phyloP scores from a whole-genome alignment of 2,329 filamentous ascomycete genomes.

The Phyllosticta ampelicida region DNA sequence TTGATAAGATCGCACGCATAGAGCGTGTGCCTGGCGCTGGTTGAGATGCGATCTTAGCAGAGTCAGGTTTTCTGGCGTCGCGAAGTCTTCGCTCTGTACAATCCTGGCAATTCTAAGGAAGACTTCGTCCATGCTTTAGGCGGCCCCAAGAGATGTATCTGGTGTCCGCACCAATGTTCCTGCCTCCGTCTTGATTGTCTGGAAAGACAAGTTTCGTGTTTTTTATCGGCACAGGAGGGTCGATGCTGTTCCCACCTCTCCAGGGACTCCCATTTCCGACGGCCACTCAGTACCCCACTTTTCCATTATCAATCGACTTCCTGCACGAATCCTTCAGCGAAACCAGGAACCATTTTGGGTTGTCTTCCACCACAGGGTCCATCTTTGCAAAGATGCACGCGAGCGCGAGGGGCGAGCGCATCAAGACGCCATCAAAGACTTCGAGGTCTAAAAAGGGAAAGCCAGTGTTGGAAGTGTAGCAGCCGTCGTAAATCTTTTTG shows the following conservation, averaged over 20 bases:
- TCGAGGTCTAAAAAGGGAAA: slow-evolving; percentile 9
- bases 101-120: neutral
- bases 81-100: neutral
- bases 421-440: slow-evolving; percentile 7
- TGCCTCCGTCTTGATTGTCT: neutral
- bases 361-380: slow-evolving; percentile 4
- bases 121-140: neutral
- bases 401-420: slow-evolving; percentile 5
- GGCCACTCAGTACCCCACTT: neutral
- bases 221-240: neutral
- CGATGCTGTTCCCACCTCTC: neutral
- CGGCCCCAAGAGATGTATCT: neutral
- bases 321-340: neutral
- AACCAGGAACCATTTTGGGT: slow-evolving; percentile 7
- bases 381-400: slow-evolving; percentile 7
- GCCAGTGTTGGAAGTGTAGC: slow-evolving; percentile 7
- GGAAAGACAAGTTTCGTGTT: neutral
- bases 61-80: neutral
- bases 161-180: neutral
- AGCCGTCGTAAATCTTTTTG: slow-evolving; percentile 9
- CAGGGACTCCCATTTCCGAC: neutral
- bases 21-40: neutral
- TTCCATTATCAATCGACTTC: neutral
- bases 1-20: neutral
- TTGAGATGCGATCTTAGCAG: neutral